These are phyloP conservation scores for Candida orba DNA, from an alignment of 805 yeast genomes.

Conservation along the genomic window DNA sequence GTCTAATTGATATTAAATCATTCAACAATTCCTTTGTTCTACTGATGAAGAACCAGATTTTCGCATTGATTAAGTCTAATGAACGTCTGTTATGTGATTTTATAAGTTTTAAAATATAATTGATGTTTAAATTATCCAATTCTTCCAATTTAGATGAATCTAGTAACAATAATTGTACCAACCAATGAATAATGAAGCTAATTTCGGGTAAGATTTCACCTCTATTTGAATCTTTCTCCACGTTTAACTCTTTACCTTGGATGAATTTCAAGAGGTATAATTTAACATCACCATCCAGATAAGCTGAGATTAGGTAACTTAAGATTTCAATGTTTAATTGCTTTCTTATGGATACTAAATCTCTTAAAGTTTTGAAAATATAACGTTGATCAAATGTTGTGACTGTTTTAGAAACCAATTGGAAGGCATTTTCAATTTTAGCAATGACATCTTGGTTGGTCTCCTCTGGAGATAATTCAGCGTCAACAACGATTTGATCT, in stretches of 20 bases:
- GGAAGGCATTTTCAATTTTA: constrained; percentile 26
- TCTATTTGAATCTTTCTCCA: constrained; percentile 18
- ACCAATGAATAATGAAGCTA: constrained; percentile 69
- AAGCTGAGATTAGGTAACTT: constrained; percentile 48
- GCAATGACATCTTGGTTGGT: constrained; percentile 26
- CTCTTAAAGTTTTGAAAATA: constrained; percentile 79
- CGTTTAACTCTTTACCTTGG: constrained; percentile 31
- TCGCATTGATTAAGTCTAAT: constrained; percentile 79
- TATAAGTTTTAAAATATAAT: constrained; percentile 40
- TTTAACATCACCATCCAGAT: constrained; percentile 42
- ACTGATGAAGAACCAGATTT: constrained; percentile 86
- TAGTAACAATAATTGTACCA: constrained; percentile 69
- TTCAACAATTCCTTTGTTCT: constrained; percentile 63
- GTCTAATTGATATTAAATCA: constrained; percentile 52
- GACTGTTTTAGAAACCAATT: constrained; percentile 46
- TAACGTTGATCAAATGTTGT: constrained; percentile 77
- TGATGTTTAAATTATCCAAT: constrained; percentile 46
- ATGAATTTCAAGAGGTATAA: constrained; percentile 34
- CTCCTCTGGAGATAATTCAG: constrained; percentile 24
- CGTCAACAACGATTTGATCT: constrained; percentile 21
- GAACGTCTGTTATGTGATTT: constrained; percentile 70
- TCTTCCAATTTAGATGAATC: constrained; percentile 47
- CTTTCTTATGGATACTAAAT: constrained; percentile 68
- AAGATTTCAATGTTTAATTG: constrained; percentile 50
- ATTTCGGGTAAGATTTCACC: constrained; percentile 63